phyloP scores from a whole-genome alignment of 1,139 yeast species.

The Kazachstania sp. region DNA sequence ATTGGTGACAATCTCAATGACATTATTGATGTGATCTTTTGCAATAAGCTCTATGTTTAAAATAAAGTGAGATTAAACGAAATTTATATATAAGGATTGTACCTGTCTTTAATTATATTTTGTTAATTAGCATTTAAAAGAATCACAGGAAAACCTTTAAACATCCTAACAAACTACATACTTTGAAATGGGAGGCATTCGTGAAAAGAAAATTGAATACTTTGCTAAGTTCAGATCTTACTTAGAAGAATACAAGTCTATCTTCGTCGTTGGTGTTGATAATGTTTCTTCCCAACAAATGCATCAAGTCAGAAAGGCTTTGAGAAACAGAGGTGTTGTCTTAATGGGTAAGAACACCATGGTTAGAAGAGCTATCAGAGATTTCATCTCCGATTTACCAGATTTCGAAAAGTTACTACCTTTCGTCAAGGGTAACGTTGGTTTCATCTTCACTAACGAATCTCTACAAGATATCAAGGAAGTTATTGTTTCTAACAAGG shows the following conservation, averaged over 20 bases:
- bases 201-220: constrained; percentile 95
- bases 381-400: constrained; percentile 87
- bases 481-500: constrained; percentile 78
- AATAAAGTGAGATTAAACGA: not conserved
- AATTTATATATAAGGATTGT: not conserved
- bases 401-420: constrained; percentile 94
- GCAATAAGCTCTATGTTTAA: too few relatives aligned
- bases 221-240: constrained; percentile 91
- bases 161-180: constrained; percentile 69
- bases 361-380: constrained; percentile 99
- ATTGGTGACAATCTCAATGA: too few relatives aligned
- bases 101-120: not conserved
- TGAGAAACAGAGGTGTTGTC: constrained; percentile 91
- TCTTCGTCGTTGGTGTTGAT: constrained; percentile 98
- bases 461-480: constrained; percentile 93
- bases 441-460: constrained; percentile 97
- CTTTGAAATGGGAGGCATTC: constrained; percentile 99
- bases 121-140: not conserved
- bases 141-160: constrained; percentile 52
- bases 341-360: constrained; percentile 99
- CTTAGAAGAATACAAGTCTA: constrained; percentile 93
- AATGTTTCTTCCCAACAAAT: constrained; percentile 99
- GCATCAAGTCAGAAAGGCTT: constrained; percentile 98
- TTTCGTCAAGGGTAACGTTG: constrained; percentile 93
- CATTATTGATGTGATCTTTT: too few relatives aligned